phyloP scores from a whole-genome alignment of 2,329 filamentous ascomycete species.

The Epichloe glyceriae region DNA sequence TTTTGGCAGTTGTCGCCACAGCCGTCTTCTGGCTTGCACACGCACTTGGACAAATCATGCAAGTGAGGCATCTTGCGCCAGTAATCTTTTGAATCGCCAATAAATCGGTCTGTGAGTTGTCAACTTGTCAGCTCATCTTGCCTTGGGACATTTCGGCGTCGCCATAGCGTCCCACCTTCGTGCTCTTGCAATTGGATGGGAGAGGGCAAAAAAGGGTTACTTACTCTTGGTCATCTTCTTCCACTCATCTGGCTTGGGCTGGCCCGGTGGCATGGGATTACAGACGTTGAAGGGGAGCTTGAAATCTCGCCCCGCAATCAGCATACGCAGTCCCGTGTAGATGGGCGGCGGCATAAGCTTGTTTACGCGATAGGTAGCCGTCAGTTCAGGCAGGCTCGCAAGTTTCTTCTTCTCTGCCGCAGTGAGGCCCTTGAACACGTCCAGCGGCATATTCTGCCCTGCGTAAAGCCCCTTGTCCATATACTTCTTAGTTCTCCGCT shows the following conservation, averaged over 20 bases:
- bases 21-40: slow-evolving; percentile 63
- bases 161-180: not conserved
- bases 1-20: slow-evolving; percentile 90
- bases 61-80: slow-evolving; percentile 71
- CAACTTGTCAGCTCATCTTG: not conserved
- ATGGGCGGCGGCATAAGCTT: slow-evolving; percentile 60
- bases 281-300: slow-evolving; percentile 84
- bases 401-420: slow-evolving; percentile 38
- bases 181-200: not conserved
- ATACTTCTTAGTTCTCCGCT: slow-evolving; percentile 57
- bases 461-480: slow-evolving; percentile 74
- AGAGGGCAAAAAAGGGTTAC: not conserved
- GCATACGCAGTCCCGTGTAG: slow-evolving; percentile 57
- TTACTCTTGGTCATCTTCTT: slow-evolving; percentile 80
- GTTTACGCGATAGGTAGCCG: slow-evolving; percentile 35
- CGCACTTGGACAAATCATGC: slow-evolving; percentile 63
- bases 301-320: slow-evolving; percentile 68
- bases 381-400: slow-evolving; percentile 32
- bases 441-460: slow-evolving; percentile 52
- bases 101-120: slow-evolving; percentile 59
- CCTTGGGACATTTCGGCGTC: no score
- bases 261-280: slow-evolving; percentile 69
- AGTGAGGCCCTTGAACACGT: slow-evolving; percentile 35
- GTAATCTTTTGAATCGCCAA: slow-evolving; percentile 65
- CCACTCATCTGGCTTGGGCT: slow-evolving; percentile 90